These are phyloP conservation scores for Neofusicoccum cordaticola DNA, from an alignment of 2,329 filamentous ascomycete species.

Conservation along the genomic window DNA sequence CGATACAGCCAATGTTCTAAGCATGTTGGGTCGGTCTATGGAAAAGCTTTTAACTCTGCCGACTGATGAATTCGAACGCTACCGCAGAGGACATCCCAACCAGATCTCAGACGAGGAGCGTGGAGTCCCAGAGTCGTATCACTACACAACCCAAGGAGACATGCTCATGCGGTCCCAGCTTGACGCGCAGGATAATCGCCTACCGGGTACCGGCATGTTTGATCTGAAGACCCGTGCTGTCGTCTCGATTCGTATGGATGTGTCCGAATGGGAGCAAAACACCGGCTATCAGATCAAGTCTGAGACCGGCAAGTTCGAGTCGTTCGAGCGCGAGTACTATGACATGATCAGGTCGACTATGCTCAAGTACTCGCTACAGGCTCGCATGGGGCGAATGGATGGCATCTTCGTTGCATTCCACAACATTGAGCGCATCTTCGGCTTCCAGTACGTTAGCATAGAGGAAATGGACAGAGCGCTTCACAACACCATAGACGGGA, in stretches of 20 bases:
- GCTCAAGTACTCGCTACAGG: slow-evolving; percentile 94
- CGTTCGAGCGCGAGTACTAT: slow-evolving; percentile 91
- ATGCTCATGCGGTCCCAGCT: slow-evolving; percentile 94
- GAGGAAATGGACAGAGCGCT: slow-evolving; percentile 84
- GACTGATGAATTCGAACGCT: slow-evolving; percentile 81
- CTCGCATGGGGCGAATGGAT: slow-evolving; percentile 96
- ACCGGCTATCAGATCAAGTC: slow-evolving; percentile 82
- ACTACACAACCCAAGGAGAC: slow-evolving; percentile 82
- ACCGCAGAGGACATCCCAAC: slow-evolving; percentile 66
- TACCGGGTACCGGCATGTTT: slow-evolving; percentile 91
- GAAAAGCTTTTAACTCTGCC: slow-evolving; percentile 88
- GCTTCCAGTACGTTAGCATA: slow-evolving; percentile 90
- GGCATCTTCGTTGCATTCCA: slow-evolving; percentile 97
- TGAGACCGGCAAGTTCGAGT: slow-evolving; percentile 77
- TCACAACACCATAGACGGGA: slow-evolving; percentile 57
- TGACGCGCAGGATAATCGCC: slow-evolving; percentile 79
- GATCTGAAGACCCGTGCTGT: slow-evolving; percentile 95
- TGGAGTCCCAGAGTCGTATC: slow-evolving; percentile 64
- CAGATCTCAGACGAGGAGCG: slow-evolving; percentile 70
- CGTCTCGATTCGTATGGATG: slow-evolving; percentile 85
- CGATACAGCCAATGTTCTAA: slow-evolving; percentile 79
- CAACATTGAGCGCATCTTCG: slow-evolving; percentile 92
- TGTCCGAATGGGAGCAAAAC: slow-evolving; percentile 67
- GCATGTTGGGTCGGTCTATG: slow-evolving; percentile 91
- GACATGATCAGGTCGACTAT: slow-evolving; percentile 96